Evolutionary conservation across 2,329 filamentous ascomycete genomes (phyloP), one percentile per base, ranked within the genome.

Genomic region (Ophiostoma pallidulum): DNA sequence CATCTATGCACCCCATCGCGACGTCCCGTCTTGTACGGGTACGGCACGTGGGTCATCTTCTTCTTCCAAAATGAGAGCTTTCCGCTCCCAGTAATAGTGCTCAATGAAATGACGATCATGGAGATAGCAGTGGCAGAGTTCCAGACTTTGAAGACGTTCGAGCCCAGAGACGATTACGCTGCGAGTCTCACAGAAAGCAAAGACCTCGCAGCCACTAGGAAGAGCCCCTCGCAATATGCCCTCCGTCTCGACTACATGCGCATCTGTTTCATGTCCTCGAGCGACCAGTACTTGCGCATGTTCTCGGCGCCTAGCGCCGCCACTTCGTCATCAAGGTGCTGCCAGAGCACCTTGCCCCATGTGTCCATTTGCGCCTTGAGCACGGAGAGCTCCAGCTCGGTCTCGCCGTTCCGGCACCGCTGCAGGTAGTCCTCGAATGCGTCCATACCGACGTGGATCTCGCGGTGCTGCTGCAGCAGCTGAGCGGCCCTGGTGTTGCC

Each of bases 311-410:
- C 78, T 28, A 95, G 64, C 55, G 84, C 77, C 63, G 72, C 69
- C 8, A 95, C 88, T 71, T 95, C 89, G 57, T 90, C 82, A 58
- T 92, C 86, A 51, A 95, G 67, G 71, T 95, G 89, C 59, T 68
- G 70, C 85, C 87, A 91, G 41, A 95, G 63, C 53, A 94, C 85
- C 9, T 71, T 70, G 10, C 85, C 85, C 77, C 90, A 95, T 4
- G 64, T 64, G 63, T 94, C 85, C 80, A 94, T 81, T 58, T 86
- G 74, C 31, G 64, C 69, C 67, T 80, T 83, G 62, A 95, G 62
- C 58, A 79, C 77, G 14, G 47, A 53, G 59, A 78, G 59, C 51
- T 75, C 70, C 40, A 82, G 65, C 48, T 79, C 75, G 28, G 60
- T 68, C 68, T 89, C 82, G 1, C 86, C 79, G 12, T 62, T 66